Conservation (phyloP, 805 yeast genomes). For the Teunomyces tritomae region DNA sequence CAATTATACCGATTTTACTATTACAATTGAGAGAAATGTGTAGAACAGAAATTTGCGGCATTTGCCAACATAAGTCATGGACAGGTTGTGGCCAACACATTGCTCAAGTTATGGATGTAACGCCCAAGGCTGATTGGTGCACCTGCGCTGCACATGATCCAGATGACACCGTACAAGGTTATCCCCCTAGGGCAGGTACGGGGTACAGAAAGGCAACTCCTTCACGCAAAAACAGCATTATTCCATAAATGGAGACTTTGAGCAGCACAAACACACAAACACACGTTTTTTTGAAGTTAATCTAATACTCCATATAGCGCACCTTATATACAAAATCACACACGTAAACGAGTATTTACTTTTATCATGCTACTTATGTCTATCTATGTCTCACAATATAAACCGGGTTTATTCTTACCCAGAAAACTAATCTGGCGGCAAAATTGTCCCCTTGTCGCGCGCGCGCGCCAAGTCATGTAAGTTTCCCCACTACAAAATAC, state of each 20-base stretch:
- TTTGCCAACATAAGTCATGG: conserved; percentile 50
- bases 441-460: not conserved
- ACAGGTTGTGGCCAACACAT: conserved; percentile 63
- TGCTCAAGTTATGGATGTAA: conserved; percentile 50
- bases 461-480: not conserved
- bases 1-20: not conserved
- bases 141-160: conserved; percentile 49
- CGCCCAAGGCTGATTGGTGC: conserved; percentile 51
- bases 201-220: conserved; percentile 29
- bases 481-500: not conserved
- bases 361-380: not conserved
- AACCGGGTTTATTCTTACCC: not conserved
- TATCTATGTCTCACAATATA: not conserved
- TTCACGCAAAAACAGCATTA: conserved; percentile 4
- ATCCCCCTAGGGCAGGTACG: conserved; percentile 64
- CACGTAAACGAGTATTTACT: not conserved
- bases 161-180: conserved; percentile 26
- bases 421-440: not conserved
- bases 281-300: no score
- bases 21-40: conserved; percentile 24
- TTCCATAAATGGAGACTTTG: not conserved
- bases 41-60: conserved; percentile 35
- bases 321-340: no score
- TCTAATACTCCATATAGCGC: no score
- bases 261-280: no score